A percentile compares a stretch with the other conserved stretches of the same genome.
Conservation (phyloP, 139 green algal species). For the Tetradesmus lagerheimii region DNA sequence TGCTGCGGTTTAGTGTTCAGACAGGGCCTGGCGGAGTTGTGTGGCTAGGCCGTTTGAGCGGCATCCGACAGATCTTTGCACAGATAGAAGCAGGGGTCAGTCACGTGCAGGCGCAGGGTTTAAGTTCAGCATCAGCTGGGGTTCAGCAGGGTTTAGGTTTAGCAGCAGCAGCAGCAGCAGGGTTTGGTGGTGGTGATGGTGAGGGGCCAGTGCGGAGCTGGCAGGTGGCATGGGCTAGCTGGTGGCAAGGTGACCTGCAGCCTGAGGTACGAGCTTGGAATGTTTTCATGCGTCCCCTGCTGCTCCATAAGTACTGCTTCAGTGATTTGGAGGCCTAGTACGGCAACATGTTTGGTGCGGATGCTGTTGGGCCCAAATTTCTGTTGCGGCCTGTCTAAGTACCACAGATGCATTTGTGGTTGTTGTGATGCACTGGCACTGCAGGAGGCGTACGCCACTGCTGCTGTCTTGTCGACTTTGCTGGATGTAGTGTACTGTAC, state of each 20-base stretch:
- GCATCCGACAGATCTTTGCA: not conserved
- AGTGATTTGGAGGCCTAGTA: no score
- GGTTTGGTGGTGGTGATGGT: not conserved
- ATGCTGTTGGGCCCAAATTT: no score
- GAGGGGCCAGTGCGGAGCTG: not conserved
- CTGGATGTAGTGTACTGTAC: no score
- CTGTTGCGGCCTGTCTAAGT: no score
- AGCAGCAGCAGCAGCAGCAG: not conserved
- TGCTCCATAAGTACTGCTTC: no score
- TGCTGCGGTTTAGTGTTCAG: slow-evolving; percentile 13
- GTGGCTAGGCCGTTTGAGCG: not conserved
- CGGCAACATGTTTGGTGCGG: no score
- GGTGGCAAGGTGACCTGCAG: not conserved
- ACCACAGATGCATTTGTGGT: no score
- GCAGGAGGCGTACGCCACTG: no score
- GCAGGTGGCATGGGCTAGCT: slow-evolving; percentile 3
- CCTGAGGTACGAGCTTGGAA: not conserved
- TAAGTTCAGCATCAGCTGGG: not conserved
- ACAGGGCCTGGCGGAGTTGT: slow-evolving; percentile 1
- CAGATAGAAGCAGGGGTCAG: not conserved
- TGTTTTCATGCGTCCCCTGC: no score
- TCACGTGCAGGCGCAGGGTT: not conserved
- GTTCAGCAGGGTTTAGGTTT: not conserved
- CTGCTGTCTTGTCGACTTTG: no score
- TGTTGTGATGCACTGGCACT: no score